Percentiles rank a stretch among this genome's conserved stretches.
Conservation (phyloP, 148 eudicot genomes). For the Rhododendron molle region DNA sequence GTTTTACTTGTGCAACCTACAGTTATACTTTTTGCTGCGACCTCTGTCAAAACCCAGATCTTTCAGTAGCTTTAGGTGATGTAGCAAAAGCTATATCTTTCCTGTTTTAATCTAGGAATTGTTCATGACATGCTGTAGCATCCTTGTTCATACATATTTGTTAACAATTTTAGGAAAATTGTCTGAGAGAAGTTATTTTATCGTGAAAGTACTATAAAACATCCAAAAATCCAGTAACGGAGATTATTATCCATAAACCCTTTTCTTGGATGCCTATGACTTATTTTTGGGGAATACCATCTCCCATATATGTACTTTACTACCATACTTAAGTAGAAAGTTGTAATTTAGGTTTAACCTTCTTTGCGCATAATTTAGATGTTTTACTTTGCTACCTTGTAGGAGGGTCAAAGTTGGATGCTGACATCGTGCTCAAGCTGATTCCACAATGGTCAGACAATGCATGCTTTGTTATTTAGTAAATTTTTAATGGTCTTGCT, state of each 20-base stretch:
- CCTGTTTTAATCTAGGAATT: background rate
- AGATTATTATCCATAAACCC: background rate
- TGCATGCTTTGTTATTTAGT: slow-evolving; percentile 32
- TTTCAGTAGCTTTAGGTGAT: slow-evolving; percentile 1
- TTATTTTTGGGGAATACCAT: background rate
- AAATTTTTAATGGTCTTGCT: background rate
- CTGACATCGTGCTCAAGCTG: slow-evolving; percentile 47
- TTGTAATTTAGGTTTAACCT: background rate
- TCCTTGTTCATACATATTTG: background rate
- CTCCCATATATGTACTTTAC: background rate
- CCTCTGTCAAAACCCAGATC: slow-evolving; percentile 30
- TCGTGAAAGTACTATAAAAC: background rate
- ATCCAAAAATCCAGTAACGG: background rate
- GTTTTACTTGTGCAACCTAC: background rate
- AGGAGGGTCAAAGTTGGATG: slow-evolving; percentile 37
- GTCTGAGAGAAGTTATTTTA: background rate
- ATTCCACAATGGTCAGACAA: slow-evolving; percentile 59
- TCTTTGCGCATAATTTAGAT: background rate
- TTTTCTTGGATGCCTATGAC: background rate
- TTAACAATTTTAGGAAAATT: background rate
- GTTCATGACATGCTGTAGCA: background rate
- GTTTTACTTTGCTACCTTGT: background rate
- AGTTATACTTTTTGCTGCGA: slow-evolving; percentile 35
- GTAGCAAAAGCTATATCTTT: slow-evolving; percentile 25
- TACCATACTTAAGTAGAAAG: background rate